Conservation (phyloP, 306 rosid genomes). For the Pachyrhizus erosus region DNA sequence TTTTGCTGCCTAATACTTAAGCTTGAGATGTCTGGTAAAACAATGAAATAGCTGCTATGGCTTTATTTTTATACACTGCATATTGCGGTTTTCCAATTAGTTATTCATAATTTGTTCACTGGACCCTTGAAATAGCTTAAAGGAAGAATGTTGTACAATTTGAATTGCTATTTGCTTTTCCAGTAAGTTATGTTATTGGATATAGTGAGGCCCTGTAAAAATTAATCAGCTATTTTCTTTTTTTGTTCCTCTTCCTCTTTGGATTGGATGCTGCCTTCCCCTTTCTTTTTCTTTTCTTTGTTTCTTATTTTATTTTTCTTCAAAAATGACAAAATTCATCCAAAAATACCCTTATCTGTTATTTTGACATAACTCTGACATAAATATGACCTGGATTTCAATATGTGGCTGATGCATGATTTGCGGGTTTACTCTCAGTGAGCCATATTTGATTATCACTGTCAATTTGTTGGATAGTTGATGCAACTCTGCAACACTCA, state of each 20-base stretch:
- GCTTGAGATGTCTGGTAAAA: constrained; percentile 29
- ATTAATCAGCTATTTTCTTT: constrained; percentile 16
- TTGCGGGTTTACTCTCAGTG: constrained; percentile 39
- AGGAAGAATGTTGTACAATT: background rate
- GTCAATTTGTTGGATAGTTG: constrained; percentile 22
- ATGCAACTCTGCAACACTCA: constrained; percentile 27
- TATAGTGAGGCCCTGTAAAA: constrained; percentile 19
- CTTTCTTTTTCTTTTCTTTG: background rate
- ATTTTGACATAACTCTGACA: constrained; percentile 22
- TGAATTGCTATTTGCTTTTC: constrained; percentile 8
- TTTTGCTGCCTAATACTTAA: constrained; percentile 2
- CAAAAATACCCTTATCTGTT: background rate
- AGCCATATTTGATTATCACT: constrained; percentile 23
- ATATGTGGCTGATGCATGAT: constrained; percentile 42
- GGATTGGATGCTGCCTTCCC: constrained; percentile 18
- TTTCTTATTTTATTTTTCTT: background rate
- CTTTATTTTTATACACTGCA: background rate
- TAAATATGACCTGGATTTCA: constrained; percentile 28
- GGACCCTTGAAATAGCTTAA: constrained; percentile 8
- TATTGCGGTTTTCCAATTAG: constrained; percentile 24
- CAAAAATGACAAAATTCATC: constrained; percentile 29
- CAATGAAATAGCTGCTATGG: constrained; percentile 18
- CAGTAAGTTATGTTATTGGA: constrained; percentile 12
- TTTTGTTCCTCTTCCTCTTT: background rate
- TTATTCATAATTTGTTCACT: constrained; percentile 24